Evolutionary conservation across 2,329 filamentous ascomycete species (phyloP).

Genomic region (Tolypocladium sp.): DNA sequence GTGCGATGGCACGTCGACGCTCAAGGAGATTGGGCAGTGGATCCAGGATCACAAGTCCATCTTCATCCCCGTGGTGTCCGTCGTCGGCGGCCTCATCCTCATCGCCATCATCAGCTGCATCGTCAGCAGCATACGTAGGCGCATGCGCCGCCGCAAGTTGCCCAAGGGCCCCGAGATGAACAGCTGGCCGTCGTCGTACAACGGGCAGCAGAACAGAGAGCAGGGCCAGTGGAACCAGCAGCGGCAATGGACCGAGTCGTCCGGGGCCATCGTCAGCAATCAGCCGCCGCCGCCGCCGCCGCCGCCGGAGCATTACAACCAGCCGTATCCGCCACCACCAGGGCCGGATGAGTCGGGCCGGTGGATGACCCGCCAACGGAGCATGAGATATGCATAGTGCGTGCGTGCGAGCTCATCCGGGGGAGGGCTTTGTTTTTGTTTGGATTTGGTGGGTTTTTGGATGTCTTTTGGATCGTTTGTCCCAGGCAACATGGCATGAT

Average conservation of each 20-base stretch:
- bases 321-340: constrained; percentile 2
- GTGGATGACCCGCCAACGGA: constrained; percentile 11
- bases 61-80: constrained; percentile 69
- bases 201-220: background rate
- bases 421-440: background rate
- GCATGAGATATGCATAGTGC: constrained; percentile 21
- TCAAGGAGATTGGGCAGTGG: constrained; percentile 65
- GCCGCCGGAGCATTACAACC: background rate
- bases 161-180: constrained; percentile 16
- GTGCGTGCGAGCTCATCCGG: background rate
- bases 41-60: constrained; percentile 68
- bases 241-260: constrained; percentile 1
- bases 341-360: constrained; percentile 2
- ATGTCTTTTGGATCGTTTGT: background rate
- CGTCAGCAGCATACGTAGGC: constrained; percentile 32
- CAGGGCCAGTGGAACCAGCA: background rate
- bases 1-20: constrained; percentile 63
- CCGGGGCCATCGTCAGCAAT: background rate
- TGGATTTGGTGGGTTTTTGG: background rate
- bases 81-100: constrained; percentile 64
- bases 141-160: constrained; percentile 11
- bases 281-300: constrained; percentile 1
- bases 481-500: background rate
- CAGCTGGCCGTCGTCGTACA: constrained; percentile 13
- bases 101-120: constrained; percentile 62